A percentile compares a stretch with the other conserved stretches of the same genome.
These are phyloP conservation scores for Phymatotrichopsis omnivora DNA, from an alignment of 2,329 filamentous ascomycete species.

Conservation along the genomic window DNA sequence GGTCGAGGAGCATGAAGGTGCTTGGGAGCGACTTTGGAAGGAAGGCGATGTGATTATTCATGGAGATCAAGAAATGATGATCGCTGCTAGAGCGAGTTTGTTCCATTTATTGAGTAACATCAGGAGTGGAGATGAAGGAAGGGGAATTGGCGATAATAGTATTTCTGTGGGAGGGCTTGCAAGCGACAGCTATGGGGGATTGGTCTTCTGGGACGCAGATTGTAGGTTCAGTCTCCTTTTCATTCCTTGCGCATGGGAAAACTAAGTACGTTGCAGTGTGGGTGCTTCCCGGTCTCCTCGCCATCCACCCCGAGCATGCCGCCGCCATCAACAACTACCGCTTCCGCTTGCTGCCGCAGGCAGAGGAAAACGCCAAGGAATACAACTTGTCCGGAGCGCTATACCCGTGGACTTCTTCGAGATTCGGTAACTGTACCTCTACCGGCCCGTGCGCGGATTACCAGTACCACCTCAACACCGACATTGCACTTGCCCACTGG, in stretches of 20 bases:
- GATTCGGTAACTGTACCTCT: slow-evolving; percentile 58
- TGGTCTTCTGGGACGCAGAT: slow-evolving; percentile 39
- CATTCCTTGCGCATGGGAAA: background rate
- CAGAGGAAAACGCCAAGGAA: slow-evolving; percentile 50
- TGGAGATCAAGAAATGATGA: slow-evolving; percentile 38
- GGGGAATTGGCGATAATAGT: slow-evolving; percentile 51
- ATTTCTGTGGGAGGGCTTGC: slow-evolving; percentile 58
- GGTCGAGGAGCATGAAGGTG: slow-evolving; percentile 46
- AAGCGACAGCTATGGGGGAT: slow-evolving; percentile 57
- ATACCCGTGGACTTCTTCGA: slow-evolving; percentile 58
- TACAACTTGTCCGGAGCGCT: slow-evolving; percentile 50
- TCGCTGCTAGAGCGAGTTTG: slow-evolving; percentile 45
- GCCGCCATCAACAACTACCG: slow-evolving; percentile 57
- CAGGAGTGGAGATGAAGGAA: slow-evolving; percentile 38
- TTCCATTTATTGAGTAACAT: slow-evolving; percentile 49
- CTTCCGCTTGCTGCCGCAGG: slow-evolving; percentile 48
- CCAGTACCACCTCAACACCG: slow-evolving; percentile 61
- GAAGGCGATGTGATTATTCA: slow-evolving; percentile 56
- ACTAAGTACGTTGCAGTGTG: slow-evolving; percentile 46
- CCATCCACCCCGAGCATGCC: slow-evolving; percentile 51
- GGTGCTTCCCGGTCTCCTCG: slow-evolving; percentile 57
- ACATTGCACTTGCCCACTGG: slow-evolving; percentile 53
- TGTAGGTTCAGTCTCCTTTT: slow-evolving; percentile 19
- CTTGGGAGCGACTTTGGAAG: slow-evolving; percentile 52
- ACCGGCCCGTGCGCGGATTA: slow-evolving; percentile 59